phyloP scores from a whole-genome alignment of 805 yeast species.

The Starmerella apicola region DNA sequence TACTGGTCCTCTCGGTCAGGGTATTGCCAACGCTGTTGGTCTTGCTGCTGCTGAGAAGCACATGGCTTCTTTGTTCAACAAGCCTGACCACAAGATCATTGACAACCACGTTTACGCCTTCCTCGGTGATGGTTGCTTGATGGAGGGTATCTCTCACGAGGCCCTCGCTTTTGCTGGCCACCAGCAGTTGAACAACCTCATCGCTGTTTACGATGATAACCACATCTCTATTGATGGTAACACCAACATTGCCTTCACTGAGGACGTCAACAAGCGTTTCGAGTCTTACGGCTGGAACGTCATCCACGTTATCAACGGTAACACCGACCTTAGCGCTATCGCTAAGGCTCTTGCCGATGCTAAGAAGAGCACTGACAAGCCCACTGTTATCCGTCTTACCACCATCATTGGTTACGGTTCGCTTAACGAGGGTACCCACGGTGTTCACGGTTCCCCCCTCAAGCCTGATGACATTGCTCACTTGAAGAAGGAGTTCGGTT shows the following conservation, averaged over 20 bases:
- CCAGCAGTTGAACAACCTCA: slow-evolving; percentile 80
- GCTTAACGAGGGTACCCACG: slow-evolving; percentile 65
- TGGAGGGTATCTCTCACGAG: slow-evolving; percentile 96
- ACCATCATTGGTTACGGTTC: slow-evolving; percentile 96
- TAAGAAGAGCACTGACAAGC: slow-evolving; percentile 65
- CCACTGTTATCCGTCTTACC: slow-evolving; percentile 75
- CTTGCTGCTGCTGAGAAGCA: slow-evolving; percentile 88
- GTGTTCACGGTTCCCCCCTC: slow-evolving; percentile 94
- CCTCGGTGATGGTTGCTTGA: slow-evolving; percentile 95
- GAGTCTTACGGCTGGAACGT: slow-evolving; percentile 93
- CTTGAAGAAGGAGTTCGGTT: slow-evolving; percentile 72
- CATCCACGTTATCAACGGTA: slow-evolving; percentile 63
- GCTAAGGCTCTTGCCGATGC: slow-evolving; percentile 68
- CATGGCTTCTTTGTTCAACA: slow-evolving; percentile 85
- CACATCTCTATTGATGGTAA: slow-evolving; percentile 92
- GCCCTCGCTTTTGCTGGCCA: slow-evolving; percentile 94
- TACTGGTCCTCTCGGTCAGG: slow-evolving; percentile 98
- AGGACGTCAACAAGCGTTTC: slow-evolving; percentile 73
- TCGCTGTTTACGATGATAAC: slow-evolving; percentile 94
- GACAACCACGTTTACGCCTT: slow-evolving; percentile 67
- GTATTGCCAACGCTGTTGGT: slow-evolving; percentile 93
- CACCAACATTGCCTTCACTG: slow-evolving; percentile 83
- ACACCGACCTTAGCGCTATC: slow-evolving; percentile 62
- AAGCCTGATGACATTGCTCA: slow-evolving; percentile 85
- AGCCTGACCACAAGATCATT: slow-evolving; percentile 61